These are phyloP conservation scores for Falciphora oryzae DNA, from an alignment of 2,329 filamentous ascomycete genomes.

Conservation along the genomic window DNA sequence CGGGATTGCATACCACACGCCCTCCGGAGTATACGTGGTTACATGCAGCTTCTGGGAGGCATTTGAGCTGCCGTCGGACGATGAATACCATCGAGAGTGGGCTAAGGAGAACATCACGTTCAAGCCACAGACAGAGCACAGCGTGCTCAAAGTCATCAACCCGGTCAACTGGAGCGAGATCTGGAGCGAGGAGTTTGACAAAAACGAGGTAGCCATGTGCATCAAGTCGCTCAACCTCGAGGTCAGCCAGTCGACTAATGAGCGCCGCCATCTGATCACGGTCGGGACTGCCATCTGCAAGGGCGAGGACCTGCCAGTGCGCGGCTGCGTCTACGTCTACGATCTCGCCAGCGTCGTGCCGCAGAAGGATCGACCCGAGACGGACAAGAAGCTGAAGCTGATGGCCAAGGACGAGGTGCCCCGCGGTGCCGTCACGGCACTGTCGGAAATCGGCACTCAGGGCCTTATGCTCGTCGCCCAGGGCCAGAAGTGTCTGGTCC, in stretches of 20 bases:
- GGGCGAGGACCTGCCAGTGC: conserved; percentile 83
- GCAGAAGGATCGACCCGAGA: conserved; percentile 78
- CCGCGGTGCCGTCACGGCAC: conserved; percentile 83
- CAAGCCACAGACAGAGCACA: conserved; percentile 64
- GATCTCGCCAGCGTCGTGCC: conserved; percentile 90
- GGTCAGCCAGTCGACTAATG: conserved; percentile 83
- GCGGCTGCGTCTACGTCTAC: conserved; percentile 82
- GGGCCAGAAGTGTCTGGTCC: conserved; percentile 95
- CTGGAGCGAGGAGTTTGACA: conserved; percentile 67
- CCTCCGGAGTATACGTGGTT: conserved; percentile 69
- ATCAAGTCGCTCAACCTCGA: conserved; percentile 82
- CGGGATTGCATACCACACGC: conserved; percentile 69
- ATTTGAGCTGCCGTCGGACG: conserved; percentile 82
- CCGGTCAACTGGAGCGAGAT: conserved; percentile 73
- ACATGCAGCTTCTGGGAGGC: conserved; percentile 62
- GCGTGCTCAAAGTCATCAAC: conserved; percentile 72
- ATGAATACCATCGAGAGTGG: conserved; percentile 78
- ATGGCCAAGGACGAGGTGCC: conserved; percentile 84
- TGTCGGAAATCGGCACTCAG: conserved; percentile 80
- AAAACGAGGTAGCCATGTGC: conserved; percentile 71
- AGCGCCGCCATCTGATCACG: conserved; percentile 73
- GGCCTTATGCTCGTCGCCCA: conserved; percentile 87
- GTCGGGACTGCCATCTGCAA: conserved; percentile 82
- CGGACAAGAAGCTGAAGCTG: conserved; percentile 76
- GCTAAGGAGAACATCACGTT: conserved; percentile 60